Conservation (phyloP, 768 basidiomycete species). For the Filobasidium wieringae region DNA sequence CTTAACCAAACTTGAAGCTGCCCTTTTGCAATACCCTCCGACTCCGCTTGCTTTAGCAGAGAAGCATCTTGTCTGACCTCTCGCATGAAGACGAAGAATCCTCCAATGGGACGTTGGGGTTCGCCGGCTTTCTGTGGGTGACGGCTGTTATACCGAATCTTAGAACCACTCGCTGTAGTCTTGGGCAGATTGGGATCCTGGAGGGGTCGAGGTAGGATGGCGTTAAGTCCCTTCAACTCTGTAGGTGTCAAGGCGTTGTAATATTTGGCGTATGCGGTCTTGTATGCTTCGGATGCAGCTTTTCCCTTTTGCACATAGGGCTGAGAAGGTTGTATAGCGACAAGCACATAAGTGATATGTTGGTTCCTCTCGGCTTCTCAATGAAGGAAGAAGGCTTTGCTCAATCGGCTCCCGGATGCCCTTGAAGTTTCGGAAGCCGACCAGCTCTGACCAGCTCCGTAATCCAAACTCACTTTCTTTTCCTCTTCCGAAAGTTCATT, state of each 20-base stretch:
- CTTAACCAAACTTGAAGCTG: not conserved
- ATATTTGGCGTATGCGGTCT: constrained; percentile 7
- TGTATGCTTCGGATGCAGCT: constrained; percentile 4
- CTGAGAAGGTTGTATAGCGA: constrained; percentile 1
- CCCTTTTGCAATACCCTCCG: not conserved
- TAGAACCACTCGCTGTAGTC: not conserved
- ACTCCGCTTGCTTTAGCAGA: not conserved
- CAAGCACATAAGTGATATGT: too few species aligned
- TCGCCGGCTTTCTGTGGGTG: constrained; percentile 1
- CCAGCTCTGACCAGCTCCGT: not conserved
- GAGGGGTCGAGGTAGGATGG: constrained; percentile 1
- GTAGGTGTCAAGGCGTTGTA: constrained; percentile 5
- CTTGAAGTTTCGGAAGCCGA: not conserved
- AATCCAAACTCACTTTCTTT: constrained; percentile 6
- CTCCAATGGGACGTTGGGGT: constrained; percentile 1
- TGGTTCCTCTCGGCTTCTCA: not conserved
- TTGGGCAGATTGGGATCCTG: not conserved
- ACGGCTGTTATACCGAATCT: not conserved
- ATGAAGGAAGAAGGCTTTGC: not conserved
- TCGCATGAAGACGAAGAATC: constrained; percentile 10
- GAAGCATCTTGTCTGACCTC: constrained; percentile 11
- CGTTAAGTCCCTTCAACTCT: not conserved
- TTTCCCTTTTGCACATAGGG: constrained; percentile 3
- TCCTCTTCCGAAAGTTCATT: constrained; percentile 10
- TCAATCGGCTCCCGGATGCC: not conserved